Conservation (phyloP, 2,329 filamentous ascomycete species). For the Exophiala dermatitidis region DNA sequence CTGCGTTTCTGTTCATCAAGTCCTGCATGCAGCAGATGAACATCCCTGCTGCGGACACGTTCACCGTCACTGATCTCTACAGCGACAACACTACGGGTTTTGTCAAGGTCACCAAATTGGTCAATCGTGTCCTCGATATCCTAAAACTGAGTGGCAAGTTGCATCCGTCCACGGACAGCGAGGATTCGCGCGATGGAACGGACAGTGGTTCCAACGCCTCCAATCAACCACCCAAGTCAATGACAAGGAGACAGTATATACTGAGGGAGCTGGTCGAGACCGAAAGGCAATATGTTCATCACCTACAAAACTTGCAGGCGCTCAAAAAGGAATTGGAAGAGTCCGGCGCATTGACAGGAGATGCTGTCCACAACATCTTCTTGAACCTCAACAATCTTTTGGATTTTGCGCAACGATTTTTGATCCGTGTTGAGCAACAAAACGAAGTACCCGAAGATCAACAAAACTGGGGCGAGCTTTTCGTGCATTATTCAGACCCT, state of each 20-base stretch:
- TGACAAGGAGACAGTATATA: slow-evolving; percentile 75
- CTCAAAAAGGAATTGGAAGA: slow-evolving; percentile 86
- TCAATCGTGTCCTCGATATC: slow-evolving; percentile 85
- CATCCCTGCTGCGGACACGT: slow-evolving; percentile 73
- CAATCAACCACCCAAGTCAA: slow-evolving; percentile 37
- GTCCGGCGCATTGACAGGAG: slow-evolving; percentile 78
- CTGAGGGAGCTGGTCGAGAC: slow-evolving; percentile 88
- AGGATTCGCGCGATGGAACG: slow-evolving; percentile 36
- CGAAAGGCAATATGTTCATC: slow-evolving; percentile 95
- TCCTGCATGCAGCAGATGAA: slow-evolving; percentile 77
- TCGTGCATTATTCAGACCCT: slow-evolving; percentile 72
- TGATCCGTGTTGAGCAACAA: slow-evolving; percentile 92
- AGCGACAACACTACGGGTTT: slow-evolving; percentile 95
- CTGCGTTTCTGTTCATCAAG: slow-evolving; percentile 86
- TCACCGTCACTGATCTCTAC: slow-evolving; percentile 85
- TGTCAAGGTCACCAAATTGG: slow-evolving; percentile 81
- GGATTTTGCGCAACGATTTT: slow-evolving; percentile 88
- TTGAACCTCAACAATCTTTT: slow-evolving; percentile 91
- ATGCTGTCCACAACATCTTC: slow-evolving; percentile 90
- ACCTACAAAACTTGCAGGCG: slow-evolving; percentile 86
- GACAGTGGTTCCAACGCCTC: slow-evolving; percentile 36
- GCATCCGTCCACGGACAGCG: slow-evolving; percentile 44
- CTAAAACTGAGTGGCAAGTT: slow-evolving; percentile 72
- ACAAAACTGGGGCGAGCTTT: slow-evolving; percentile 94
- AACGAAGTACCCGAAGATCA: slow-evolving; percentile 69